A percentile compares a stretch with the other conserved stretches of the same genome.
These are phyloP conservation scores for Dothistroma septosporum DNA, from an alignment of 2,329 filamentous ascomycete genomes.

Conservation along the genomic window DNA sequence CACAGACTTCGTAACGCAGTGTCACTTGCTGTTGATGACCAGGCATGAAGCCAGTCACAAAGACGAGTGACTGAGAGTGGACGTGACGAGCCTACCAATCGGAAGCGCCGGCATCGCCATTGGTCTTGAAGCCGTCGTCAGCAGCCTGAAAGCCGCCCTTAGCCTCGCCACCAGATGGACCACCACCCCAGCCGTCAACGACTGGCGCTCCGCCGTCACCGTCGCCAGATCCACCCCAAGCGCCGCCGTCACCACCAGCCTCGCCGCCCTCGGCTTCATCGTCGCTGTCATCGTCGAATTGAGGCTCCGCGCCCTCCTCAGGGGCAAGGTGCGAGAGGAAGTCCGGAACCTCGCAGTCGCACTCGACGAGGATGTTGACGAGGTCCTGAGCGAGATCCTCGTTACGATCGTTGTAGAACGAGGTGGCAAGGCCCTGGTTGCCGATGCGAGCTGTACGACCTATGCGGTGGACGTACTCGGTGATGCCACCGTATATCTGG, in stretches of 20 bases:
- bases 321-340: constrained; percentile 68
- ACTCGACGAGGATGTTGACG: constrained; percentile 77
- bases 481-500: constrained; percentile 73
- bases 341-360: constrained; percentile 71
- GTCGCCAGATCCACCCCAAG: constrained; percentile 18
- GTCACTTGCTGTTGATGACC: not conserved
- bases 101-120: constrained; percentile 9
- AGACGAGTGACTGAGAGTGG: not conserved
- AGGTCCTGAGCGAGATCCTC: constrained; percentile 68
- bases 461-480: constrained; percentile 92
- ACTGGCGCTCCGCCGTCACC: constrained; percentile 5
- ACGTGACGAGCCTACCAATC: constrained; percentile 14
- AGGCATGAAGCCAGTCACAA: not conserved
- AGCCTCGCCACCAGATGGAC: constrained; percentile 6
- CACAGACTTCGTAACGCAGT: not conserved
- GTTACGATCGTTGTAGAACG: constrained; percentile 79
- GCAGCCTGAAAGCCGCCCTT: constrained; percentile 8
- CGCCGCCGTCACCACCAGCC: constrained; percentile 15
- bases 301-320: constrained; percentile 47
- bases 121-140: constrained; percentile 21
- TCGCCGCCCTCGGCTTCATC: constrained; percentile 22
- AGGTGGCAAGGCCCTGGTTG: constrained; percentile 77
- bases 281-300: constrained; percentile 54
- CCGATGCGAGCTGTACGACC: constrained; percentile 94
- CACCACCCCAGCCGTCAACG: constrained; percentile 20